Percentiles rank a stretch among this genome's conserved stretches.
These are phyloP conservation scores for Zymoseptoria brevis DNA, from an alignment of 2,329 filamentous ascomycete species.

Conservation along the genomic window DNA sequence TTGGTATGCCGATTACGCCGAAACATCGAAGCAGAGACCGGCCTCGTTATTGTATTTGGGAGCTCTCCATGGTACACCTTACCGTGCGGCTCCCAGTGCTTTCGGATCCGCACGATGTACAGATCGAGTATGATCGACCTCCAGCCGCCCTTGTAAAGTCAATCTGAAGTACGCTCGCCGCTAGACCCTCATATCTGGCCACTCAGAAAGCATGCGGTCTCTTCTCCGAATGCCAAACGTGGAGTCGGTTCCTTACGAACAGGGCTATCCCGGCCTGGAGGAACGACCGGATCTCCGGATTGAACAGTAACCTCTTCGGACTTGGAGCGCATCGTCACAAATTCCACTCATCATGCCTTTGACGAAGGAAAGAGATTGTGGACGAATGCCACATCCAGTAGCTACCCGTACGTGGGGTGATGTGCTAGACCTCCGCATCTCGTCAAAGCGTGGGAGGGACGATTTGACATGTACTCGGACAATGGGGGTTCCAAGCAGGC, in stretches of 20 bases:
- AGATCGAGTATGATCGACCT: not conserved
- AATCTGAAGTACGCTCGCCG: not conserved
- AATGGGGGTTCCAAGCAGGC: not conserved
- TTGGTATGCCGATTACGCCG: not conserved
- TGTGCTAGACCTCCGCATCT: not conserved
- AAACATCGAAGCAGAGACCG: not conserved
- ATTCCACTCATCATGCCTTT: not conserved
- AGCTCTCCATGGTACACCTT: no score
- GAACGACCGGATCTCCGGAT: not conserved
- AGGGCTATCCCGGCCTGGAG: not conserved
- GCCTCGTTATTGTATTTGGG: not conserved
- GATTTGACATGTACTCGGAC: not conserved
- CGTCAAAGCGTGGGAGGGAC: not conserved
- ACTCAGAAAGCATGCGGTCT: not conserved
- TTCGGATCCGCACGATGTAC: no score
- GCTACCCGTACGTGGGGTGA: not conserved
- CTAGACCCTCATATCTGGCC: not conserved
- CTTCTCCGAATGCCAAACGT: not conserved
- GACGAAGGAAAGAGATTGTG: not conserved
- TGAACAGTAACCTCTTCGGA: not conserved
- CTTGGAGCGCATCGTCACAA: not conserved
- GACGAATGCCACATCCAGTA: not conserved
- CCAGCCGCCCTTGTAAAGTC: not conserved
- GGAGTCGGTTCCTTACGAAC: not conserved
- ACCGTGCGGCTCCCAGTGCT: no score